These are phyloP conservation scores for Rhynchospora tenuis DNA, from an alignment of 176 grass and related monocot genomes.

Conservation along the genomic window DNA sequence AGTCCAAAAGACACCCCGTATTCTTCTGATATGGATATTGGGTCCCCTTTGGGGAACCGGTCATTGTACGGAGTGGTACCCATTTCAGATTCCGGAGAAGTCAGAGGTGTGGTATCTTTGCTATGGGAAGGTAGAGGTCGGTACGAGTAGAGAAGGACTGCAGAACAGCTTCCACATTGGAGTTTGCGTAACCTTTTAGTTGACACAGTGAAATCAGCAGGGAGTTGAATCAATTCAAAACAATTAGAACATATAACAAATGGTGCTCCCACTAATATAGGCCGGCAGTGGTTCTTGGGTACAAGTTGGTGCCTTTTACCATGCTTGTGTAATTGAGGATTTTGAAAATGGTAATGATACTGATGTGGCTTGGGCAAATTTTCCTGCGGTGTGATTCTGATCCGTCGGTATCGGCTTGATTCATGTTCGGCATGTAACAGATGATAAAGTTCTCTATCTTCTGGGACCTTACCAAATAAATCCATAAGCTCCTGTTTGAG, in stretches of 20 bases:
- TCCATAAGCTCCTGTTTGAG: conserved; percentile 56
- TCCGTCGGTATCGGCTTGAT: neutral
- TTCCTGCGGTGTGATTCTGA: neutral
- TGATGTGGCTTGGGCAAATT: neutral
- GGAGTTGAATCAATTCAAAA: conserved; percentile 53
- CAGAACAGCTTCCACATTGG: conserved; percentile 62
- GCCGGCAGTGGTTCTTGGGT: conserved; percentile 51
- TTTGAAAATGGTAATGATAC: conserved; percentile 4
- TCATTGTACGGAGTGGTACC: neutral
- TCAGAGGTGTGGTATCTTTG: conserved; percentile 16
- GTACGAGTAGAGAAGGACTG: conserved; percentile 65
- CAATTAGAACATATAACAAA: conserved; percentile 82
- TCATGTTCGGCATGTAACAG: neutral
- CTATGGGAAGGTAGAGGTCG: conserved; percentile 28
- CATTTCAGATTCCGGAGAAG: neutral
- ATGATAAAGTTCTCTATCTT: conserved; percentile 1
- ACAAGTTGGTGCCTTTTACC: conserved; percentile 27
- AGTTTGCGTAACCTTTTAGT: conserved; percentile 46
- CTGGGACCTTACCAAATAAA: conserved; percentile 47
- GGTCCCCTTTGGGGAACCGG: conserved; percentile 17
- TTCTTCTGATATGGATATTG: conserved; percentile 57
- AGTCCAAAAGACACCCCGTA: conserved; percentile 34
- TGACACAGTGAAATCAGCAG: conserved; percentile 44
- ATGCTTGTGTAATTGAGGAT: conserved; percentile 29
- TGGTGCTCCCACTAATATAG: conserved; percentile 66